Conservation (phyloP, 1,139 yeast species). For the Protomyces arabidopsidicola region DNA sequence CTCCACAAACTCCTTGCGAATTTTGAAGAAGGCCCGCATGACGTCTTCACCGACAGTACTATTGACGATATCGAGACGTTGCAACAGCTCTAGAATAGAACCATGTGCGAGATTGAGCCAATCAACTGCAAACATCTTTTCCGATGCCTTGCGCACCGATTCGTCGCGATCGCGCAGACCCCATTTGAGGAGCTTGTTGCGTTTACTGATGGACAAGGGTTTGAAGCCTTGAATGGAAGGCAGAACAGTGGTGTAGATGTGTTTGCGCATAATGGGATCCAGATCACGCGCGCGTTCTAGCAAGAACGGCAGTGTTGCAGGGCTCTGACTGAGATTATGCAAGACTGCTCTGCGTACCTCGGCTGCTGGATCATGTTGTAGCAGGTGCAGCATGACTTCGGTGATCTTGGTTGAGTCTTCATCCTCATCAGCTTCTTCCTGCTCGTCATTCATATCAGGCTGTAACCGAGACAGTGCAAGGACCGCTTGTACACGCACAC, state of each 20-base stretch:
- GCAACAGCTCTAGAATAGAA: conserved; percentile 67
- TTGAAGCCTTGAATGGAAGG: conserved; percentile 67
- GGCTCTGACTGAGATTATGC: conserved; percentile 58
- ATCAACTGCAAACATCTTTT: conserved; percentile 58
- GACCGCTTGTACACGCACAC: conserved; percentile 76
- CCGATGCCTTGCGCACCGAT: conserved; percentile 66
- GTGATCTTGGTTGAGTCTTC: conserved; percentile 39
- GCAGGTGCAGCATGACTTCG: conserved; percentile 49
- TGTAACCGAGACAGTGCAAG: conserved; percentile 77
- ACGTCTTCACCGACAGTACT: conserved; percentile 65
- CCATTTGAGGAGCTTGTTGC: conserved; percentile 70
- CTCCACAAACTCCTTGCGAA: conserved; percentile 58
- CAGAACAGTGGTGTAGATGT: conserved; percentile 64
- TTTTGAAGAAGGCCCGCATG: conserved; percentile 57
- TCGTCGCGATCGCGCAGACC: conserved; percentile 85
- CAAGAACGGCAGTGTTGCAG: conserved; percentile 53
- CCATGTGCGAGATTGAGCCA: conserved; percentile 72
- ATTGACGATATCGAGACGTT: conserved; percentile 61
- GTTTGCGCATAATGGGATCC: conserved; percentile 64
- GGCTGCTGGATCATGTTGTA: conserved; percentile 75
- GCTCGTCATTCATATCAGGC: conserved; percentile 48
- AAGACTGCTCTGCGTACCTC: conserved; percentile 87
- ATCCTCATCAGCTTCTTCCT: conserved; percentile 45
- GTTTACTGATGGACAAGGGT: conserved; percentile 52
- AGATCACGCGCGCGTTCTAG: conserved; percentile 80